Evolutionary conservation across 306 rosid genomes (phyloP), one percentile per base, ranked within the genome.

Genomic region (Rubus idaeus): DNA sequence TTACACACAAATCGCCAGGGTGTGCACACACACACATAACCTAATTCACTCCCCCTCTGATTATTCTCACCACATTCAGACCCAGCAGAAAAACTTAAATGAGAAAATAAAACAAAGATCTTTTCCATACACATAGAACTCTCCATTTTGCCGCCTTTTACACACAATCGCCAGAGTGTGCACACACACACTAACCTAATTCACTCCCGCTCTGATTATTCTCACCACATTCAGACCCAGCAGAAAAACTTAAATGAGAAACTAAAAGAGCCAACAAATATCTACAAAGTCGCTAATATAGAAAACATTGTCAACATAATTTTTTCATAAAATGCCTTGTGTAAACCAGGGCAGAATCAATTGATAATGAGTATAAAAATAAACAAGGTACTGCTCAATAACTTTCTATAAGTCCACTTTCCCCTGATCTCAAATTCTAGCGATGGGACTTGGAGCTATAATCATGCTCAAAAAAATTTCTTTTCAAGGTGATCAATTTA

Each of bases 51-150:
- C 35, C 66, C 66, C 40, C n/a, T 20, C 39, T 12, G 16, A 73
- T 71, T 52, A 23, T 69, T 12, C 49, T 71, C 23, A 52, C 63
- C 44, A 56, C 41, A 55, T 16, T 55, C 52, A n/a, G 65, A 55
- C 51, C 75, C 75, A 52, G n/a, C 11, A 52, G 35, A 47, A 71
- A 71, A 52, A 52, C 75, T 52, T 39, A 40, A n/a, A 53, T 18
- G 52, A 37, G 49, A 4, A 10, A 52, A n/a, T n/a, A n/a, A n/a
- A 57, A 57, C 12, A 57, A 57, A 23, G 39, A 57, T 57, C 37
- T 35, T 21, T n/a, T n/a, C 30, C 9, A 13, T n/a, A 6, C n/a
- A 10, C 61, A 30, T 30, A 55, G 23, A 18, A 23, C 26, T 6
- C 3, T 56, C 30, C 3, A 56, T n/a, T 16, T 20, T 20, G 63